Base-by-base conservation (phyloP, 1,284 basidiomycete genomes). In the Mycosarcoma mackinlayi region DNA sequence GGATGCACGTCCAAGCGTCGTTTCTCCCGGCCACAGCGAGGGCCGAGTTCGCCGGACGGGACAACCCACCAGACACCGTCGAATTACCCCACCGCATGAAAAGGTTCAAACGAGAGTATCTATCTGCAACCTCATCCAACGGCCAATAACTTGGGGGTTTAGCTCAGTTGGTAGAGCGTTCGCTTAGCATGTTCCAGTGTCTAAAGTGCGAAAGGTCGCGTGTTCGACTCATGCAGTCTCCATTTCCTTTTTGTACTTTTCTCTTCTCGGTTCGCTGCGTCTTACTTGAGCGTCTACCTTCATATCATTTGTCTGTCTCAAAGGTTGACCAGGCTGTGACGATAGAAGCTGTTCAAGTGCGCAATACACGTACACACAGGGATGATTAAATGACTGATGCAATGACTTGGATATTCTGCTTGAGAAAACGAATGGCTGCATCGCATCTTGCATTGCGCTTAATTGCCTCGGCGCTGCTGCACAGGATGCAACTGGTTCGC, bases 401-500 rank as follows among this genome's bases (percentile, higher is more conserved):
- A n/a, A n/a, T n/a, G n/a, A n/a, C n/a, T n/a, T n/a, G n/a, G n/a
- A n/a, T n/a, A n/a, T n/a, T n/a, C n/a, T n/a, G n/a, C n/a, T n/a
- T n/a, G n/a, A n/a, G n/a, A n/a, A n/a, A n/a, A n/a, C n/a, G n/a
- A n/a, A n/a, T n/a, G n/a, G n/a, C 21, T 25, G 23, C 25, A 35
- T 21, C n/a, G n/a, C 14, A n/a, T 47, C n/a, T 27, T 18, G 13
- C 6, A 21, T 39, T 23, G 27, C 18, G 14, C 16, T 24, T 3
- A 0, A 19, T 13, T 6, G 7, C 6, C 44, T 25, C 38, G 24
- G 24, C 25, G 44, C 3, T n/a, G 46, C 19, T 38, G 37, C 3
- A 0, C 6, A 8, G 63, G 48, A 48, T 66, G 63, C 42, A 70
- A 31, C 19, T 49, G 19, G 25, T 63, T 38, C 13, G 62, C 94